Percentiles rank a stretch among this genome's conserved stretches.
These are phyloP conservation scores for Spergularia marina DNA, from an alignment of 148 eudicot genomes.

Conservation along the genomic window DNA sequence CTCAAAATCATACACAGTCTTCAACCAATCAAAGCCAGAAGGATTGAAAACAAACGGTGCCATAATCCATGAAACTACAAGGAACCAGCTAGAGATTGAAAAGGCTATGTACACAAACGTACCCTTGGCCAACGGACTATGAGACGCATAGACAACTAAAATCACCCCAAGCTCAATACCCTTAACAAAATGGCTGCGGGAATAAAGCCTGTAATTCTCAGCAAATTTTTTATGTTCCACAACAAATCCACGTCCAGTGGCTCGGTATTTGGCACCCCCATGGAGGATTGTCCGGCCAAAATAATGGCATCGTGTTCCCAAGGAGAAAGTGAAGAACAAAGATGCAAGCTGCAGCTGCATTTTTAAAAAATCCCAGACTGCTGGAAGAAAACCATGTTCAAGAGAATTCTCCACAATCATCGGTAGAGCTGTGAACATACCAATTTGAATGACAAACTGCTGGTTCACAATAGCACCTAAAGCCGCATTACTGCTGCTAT, in stretches of 20 bases:
- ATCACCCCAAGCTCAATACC: slow-evolving; percentile 89
- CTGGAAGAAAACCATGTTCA: slow-evolving; percentile 86
- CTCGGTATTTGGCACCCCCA: slow-evolving; percentile 91
- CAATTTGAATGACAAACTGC: slow-evolving; percentile 81
- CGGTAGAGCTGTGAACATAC: slow-evolving; percentile 89
- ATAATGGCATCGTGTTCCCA: slow-evolving; percentile 84
- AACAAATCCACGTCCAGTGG: slow-evolving; percentile 95
- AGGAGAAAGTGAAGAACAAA: slow-evolving; percentile 72
- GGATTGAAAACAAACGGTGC: slow-evolving; percentile 94
- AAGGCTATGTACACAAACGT: slow-evolving; percentile 79
- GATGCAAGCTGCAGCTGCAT: slow-evolving; percentile 88
- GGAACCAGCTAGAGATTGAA: slow-evolving; percentile 81
- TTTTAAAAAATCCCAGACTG: slow-evolving; percentile 78
- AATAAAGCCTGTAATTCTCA: slow-evolving; percentile 76
- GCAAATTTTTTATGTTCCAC: slow-evolving; percentile 80
- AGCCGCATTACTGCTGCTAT: slow-evolving; percentile 58
- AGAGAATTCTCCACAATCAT: slow-evolving; percentile 93
- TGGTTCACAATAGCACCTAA: slow-evolving; percentile 76
- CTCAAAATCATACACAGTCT: slow-evolving; percentile 82
- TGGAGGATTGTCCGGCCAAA: slow-evolving; percentile 94
- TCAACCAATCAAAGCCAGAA: slow-evolving; percentile 95
- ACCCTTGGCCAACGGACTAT: slow-evolving; percentile 53
- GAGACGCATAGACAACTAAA: slow-evolving; percentile 68
- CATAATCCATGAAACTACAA: slow-evolving; percentile 85
- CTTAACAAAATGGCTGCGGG: slow-evolving; percentile 95